Percentiles rank a stretch among this genome's conserved stretches.
Evolutionary conservation across 2,329 filamentous ascomycete species (phyloP).

Genomic region (Beauveria australis): DNA sequence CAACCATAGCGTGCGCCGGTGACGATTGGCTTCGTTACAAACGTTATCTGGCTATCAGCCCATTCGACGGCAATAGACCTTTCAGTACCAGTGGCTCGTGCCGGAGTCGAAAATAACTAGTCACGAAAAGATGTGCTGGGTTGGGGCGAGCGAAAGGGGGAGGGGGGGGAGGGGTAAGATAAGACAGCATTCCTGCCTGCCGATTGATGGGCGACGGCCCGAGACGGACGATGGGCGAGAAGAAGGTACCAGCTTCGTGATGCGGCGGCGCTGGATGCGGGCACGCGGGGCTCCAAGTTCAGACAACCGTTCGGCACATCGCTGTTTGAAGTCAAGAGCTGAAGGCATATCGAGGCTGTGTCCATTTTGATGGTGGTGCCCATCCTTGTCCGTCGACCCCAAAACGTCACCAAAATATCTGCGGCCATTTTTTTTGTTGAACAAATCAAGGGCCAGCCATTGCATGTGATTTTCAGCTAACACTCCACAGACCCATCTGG

Average conservation of each 20-base stretch:
- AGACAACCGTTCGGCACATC: not conserved
- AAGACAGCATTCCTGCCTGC: not conserved
- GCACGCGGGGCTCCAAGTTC: not conserved
- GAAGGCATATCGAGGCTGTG: too few species aligned
- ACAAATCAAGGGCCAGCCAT: not conserved
- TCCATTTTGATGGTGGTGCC: not conserved
- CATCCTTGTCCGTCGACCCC: not conserved
- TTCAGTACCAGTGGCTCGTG: not conserved
- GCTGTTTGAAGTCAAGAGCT: too few species aligned
- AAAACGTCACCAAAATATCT: not conserved
- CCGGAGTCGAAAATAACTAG: not conserved
- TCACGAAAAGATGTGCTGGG: not conserved
- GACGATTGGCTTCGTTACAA: not conserved
- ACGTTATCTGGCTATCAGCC: too few species aligned
- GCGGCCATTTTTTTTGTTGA: conserved; percentile 1
- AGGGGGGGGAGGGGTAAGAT: too few species aligned
- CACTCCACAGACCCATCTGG: conserved; percentile 6
- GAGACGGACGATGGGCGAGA: not conserved
- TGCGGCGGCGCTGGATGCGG: not conserved
- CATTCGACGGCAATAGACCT: too few species aligned
- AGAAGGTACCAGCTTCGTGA: not conserved
- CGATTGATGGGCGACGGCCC: not conserved
- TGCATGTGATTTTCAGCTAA: conserved; percentile 10
- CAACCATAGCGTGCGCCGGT: not conserved
- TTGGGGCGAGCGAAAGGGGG: not conserved